phyloP scores from a whole-genome alignment of 768 basidiomycete genomes.

The Psilocybe azurescens region DNA sequence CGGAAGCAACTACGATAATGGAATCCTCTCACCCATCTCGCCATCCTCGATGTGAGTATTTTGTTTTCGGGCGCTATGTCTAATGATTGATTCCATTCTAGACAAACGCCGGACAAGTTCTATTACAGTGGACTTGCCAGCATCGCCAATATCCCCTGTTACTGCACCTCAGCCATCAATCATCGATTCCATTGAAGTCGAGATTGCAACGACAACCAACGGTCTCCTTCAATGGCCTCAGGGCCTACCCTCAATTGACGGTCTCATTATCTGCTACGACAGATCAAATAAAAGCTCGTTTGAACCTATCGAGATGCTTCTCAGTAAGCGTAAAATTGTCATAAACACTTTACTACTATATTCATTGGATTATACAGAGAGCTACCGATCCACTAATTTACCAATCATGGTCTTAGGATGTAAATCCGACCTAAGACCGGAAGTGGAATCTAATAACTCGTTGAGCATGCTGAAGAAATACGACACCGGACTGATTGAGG shows the following conservation, averaged over 20 bases:
- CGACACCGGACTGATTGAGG: slow-evolving; percentile 82
- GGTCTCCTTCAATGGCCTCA: slow-evolving; percentile 53
- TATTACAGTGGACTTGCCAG: slow-evolving; percentile 13
- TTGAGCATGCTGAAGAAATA: slow-evolving; percentile 57
- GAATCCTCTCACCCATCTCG: slow-evolving; percentile 32
- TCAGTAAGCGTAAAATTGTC: slow-evolving; percentile 58
- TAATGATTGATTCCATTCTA: slow-evolving; percentile 15
- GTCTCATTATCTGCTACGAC: slow-evolving; percentile 88
- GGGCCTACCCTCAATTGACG: slow-evolving; percentile 67
- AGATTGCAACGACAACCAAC: slow-evolving; percentile 43
- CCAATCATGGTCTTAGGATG: slow-evolving; percentile 83
- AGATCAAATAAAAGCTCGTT: slow-evolving; percentile 67
- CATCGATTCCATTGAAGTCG: slow-evolving; percentile 60
- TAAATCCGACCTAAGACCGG: slow-evolving; percentile 75
- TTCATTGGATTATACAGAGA: slow-evolving; percentile 44
- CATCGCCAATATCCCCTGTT: slow-evolving; percentile 38
- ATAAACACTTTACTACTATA: neutral
- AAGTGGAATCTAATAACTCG: slow-evolving; percentile 62
- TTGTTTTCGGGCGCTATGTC: neutral
- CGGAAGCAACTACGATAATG: slow-evolving; percentile 41
- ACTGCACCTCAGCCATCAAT: slow-evolving; percentile 15
- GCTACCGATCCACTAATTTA: slow-evolving; percentile 60
- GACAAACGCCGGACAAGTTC: slow-evolving; percentile 36
- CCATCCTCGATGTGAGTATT: slow-evolving; percentile 24
- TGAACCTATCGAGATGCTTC: slow-evolving; percentile 64